Conservation (phyloP, 2,329 filamentous ascomycete genomes). For the Colletotrichum chlorophyti region DNA sequence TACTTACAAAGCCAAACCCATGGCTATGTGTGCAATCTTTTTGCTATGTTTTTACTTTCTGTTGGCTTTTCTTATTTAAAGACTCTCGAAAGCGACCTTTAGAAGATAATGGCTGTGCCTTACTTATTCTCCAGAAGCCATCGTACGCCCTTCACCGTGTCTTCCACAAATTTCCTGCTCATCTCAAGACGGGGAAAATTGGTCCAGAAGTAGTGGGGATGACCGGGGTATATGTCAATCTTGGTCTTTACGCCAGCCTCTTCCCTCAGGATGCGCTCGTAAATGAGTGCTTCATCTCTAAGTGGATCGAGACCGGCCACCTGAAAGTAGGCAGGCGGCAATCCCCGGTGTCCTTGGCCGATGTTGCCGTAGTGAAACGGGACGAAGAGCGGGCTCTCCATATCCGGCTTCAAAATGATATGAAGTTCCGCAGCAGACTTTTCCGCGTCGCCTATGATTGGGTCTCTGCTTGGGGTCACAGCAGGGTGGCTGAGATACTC, state of each 20-base stretch:
- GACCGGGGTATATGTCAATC: conserved; percentile 38
- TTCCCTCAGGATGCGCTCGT: conserved; percentile 53
- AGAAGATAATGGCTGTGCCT: too few species aligned
- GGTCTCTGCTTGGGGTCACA: neutral
- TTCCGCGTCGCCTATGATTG: neutral
- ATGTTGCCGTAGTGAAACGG: conserved; percentile 6
- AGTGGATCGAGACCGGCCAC: conserved; percentile 56
- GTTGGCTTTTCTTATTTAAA: too few species aligned
- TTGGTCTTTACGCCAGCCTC: conserved; percentile 51
- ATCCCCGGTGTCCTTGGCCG: conserved; percentile 2
- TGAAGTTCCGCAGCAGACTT: neutral
- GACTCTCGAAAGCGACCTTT: too few species aligned
- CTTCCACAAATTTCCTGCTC: conserved; percentile 8
- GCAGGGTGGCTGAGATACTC: conserved; percentile 20
- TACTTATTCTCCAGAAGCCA: conserved; percentile 21
- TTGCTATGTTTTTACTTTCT: too few species aligned
- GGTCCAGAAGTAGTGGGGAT: conserved; percentile 25
- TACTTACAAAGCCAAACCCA: too few species aligned
- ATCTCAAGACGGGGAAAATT: conserved; percentile 9
- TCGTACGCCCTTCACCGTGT: conserved; percentile 1
- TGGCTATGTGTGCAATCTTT: too few species aligned
- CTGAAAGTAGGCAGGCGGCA: conserved; percentile 44
- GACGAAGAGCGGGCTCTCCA: conserved; percentile 23
- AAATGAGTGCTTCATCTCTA: conserved; percentile 60
- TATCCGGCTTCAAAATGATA: conserved; percentile 3